Percentiles rank a stretch among this genome's conserved stretches.
phyloP scores from a whole-genome alignment of 2,329 filamentous ascomycete species.

The Cylindrodendrum hubeiense region DNA sequence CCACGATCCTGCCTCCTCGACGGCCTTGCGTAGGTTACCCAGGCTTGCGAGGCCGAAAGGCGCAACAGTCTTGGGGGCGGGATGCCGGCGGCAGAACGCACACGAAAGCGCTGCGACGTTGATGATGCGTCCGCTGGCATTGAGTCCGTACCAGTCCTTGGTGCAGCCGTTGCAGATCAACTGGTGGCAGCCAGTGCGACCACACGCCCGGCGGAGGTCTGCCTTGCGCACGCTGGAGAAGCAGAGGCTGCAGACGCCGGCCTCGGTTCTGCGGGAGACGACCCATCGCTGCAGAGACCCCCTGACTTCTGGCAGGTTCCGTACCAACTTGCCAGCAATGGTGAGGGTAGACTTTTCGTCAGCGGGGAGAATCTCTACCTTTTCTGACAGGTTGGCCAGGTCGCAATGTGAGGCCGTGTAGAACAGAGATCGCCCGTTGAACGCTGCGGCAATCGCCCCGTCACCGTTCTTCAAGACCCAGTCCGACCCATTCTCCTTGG shows the following conservation, averaged over 20 bases:
- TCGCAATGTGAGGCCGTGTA: conserved; percentile 50
- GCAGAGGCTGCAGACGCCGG: conserved; percentile 59
- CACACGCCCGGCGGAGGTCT: conserved; percentile 57
- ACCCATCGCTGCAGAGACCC: conserved; percentile 53
- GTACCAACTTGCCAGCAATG: conserved; percentile 55
- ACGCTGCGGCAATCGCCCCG: conserved; percentile 49
- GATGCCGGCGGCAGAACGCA: conserved; percentile 62
- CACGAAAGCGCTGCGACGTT: conserved; percentile 62
- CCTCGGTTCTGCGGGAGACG: conserved; percentile 50
- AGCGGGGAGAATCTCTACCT: conserved; percentile 52
- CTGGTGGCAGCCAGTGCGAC: conserved; percentile 58
- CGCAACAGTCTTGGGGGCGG: conserved; percentile 51
- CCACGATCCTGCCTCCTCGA: conserved; percentile 56
- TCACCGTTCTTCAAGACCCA: conserved; percentile 60
- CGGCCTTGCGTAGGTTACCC: conserved; percentile 52
- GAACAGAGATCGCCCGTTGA: conserved; percentile 56
- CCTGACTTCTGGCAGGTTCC: conserved; percentile 53
- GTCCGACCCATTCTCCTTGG: conserved; percentile 54
- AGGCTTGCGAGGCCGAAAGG: conserved; percentile 54
- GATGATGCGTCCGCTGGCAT: conserved; percentile 56
- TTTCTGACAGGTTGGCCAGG: conserved; percentile 48
- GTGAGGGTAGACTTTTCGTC: conserved; percentile 41
- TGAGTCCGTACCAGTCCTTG: conserved; percentile 60
- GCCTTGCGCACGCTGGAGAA: conserved; percentile 53
- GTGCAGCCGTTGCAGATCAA: conserved; percentile 57